Percentiles rank a stretch among this genome's conserved stretches.
These are phyloP conservation scores for Biscogniauxia sp. DNA, from an alignment of 2,329 filamentous ascomycete species.

Conservation along the genomic window DNA sequence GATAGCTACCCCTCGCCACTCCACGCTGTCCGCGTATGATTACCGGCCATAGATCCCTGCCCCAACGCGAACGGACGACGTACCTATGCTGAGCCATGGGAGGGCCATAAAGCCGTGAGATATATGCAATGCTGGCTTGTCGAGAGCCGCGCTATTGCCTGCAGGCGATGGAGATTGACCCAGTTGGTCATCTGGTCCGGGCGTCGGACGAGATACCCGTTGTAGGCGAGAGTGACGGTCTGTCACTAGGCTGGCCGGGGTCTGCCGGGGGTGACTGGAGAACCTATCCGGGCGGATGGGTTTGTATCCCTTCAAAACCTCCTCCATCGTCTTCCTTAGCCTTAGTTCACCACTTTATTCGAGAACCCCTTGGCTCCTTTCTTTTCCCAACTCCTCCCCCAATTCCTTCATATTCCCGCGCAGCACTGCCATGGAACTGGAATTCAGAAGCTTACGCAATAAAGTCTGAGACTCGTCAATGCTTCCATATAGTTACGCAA, in stretches of 20 bases:
- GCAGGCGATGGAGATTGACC: constrained; percentile 17
- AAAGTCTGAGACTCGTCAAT: not conserved
- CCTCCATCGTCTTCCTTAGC: not conserved
- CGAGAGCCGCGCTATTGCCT: constrained; percentile 24
- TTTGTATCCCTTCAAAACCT: not conserved
- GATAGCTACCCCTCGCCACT: constrained; percentile 25
- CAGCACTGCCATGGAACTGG: not conserved
- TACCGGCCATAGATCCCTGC: constrained; percentile 22
- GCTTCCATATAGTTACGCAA: not conserved
- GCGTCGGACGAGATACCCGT: constrained; percentile 23
- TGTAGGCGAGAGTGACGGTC: constrained; percentile 17
- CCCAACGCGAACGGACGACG: constrained; percentile 19
- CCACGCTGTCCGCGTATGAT: constrained; percentile 24
- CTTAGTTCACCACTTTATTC: not conserved
- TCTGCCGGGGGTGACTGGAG: not conserved
- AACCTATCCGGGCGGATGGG: not conserved
- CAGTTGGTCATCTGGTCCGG: constrained; percentile 20
- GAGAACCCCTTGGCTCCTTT: not conserved
- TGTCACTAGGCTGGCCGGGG: constrained; percentile 1
- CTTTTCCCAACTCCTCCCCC: not conserved
- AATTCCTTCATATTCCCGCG: not conserved
- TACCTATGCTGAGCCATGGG: constrained; percentile 11
- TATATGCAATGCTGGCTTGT: constrained; percentile 21
- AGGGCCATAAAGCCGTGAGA: constrained; percentile 22
- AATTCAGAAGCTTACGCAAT: not conserved